Conservation (phyloP, 139 green algal genomes). For the Pleodorina starrii region DNA sequence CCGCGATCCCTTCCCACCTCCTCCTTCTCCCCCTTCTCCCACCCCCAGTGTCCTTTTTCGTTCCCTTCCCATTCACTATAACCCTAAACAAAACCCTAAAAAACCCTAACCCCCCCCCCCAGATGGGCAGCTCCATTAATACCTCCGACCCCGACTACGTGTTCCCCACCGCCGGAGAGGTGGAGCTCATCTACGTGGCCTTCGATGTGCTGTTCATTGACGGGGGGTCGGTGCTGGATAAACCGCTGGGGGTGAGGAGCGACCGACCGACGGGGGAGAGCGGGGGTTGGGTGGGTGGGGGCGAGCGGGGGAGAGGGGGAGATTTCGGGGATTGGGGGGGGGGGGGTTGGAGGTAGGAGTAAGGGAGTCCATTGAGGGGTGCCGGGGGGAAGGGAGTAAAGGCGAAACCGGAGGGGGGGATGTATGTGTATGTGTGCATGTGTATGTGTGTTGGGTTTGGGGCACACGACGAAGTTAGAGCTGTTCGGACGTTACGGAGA, state of each 20-base stretch:
- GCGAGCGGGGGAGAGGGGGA: background rate
- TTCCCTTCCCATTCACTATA: too few species aligned
- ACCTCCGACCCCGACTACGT: conserved; percentile 50
- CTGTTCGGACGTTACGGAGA: too few species aligned
- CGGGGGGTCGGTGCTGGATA: conserved; percentile 58
- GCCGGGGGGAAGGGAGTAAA: background rate
- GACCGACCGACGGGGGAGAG: background rate
- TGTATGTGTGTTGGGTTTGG: background rate
- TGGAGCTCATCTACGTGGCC: conserved; percentile 75
- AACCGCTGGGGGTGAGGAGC: conserved; percentile 43
- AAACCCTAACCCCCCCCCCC: background rate
- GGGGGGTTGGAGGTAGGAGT: background rate
- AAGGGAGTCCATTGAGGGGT: background rate
- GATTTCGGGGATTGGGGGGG: background rate
- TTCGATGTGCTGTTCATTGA: conserved; percentile 89
- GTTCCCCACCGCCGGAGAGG: conserved; percentile 40
- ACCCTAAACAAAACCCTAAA: background rate
- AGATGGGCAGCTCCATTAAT: conserved; percentile 28
- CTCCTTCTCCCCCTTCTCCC: background rate
- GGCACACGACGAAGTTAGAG: too few species aligned
- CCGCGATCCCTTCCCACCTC: too few species aligned
- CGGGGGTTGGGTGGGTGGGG: background rate
- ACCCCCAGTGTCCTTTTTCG: too few species aligned
- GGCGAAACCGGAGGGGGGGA: background rate
- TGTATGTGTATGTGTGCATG: background rate